Base-by-base conservation (phyloP, 2,329 filamentous ascomycete genomes). In the Aspergillus oerlinghausenensis region DNA sequence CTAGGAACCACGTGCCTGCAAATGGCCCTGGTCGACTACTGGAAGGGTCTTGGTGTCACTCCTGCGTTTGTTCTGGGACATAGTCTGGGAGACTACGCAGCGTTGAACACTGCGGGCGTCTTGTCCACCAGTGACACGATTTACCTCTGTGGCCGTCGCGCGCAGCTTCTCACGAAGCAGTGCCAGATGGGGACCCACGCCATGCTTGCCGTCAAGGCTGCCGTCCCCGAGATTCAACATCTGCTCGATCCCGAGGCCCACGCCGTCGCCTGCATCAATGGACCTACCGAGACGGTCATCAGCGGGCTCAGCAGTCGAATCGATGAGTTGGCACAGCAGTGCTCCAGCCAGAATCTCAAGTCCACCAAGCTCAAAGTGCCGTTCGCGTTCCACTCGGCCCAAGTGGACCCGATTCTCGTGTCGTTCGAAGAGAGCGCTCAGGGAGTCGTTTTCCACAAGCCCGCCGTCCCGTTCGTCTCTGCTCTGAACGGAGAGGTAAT, bases 371-470 rank as follows among this genome's bases (percentile, higher is more conserved):
- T 79, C 19, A 73, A 71, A 60, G 70, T 79, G 2, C 76, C 76
- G 8, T 79, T 75, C 51, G 77, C 77, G 10, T 79, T 79, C 70
- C 77, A 79, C 57, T 78, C 76, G 14, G 70, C 74, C 9, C 77
- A 79, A 57, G 75, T 79, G 35, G 73, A 80, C 8, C 73, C 77
- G 4, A 76, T 81, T 3, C 65, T 81, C 3, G 70, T 73, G 1
- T 69, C 70, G 1, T 75, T 80, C 40, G 70, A 74, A 25, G 63
- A 69, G 4, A 57, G 71, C 29, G 69, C 76, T 2, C 70, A 70
- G 35, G 67, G 71, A 3, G 63, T 77, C 10, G 71, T 63, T 6
- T 78, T 75, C 68, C 68, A 73, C 45, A 63, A 69, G 35, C 76
- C 77, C 1, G 58, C 66, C 3, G 65, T 76, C 19, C 77, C 79